Evolutionary conservation across 495 filamentous ascomycete species (phyloP).

Genomic region (Hypoxylon fuscum): DNA sequence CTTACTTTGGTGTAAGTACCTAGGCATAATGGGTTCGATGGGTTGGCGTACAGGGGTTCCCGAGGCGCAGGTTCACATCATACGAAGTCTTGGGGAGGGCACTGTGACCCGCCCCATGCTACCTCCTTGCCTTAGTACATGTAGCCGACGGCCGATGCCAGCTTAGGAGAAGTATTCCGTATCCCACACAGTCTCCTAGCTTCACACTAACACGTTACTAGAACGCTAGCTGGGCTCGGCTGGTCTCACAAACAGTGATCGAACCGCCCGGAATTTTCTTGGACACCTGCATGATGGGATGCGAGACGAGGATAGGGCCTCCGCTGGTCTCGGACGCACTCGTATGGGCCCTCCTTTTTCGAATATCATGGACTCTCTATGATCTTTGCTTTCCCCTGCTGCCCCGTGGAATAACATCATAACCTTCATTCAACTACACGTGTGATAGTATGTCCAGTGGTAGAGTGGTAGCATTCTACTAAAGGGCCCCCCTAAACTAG

Average conservation of each 20-base stretch:
- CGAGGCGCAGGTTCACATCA: conserved; percentile 34
- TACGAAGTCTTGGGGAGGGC: conserved; percentile 37
- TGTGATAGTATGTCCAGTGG: not conserved
- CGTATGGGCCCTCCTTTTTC: not conserved
- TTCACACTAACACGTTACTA: conserved; percentile 18
- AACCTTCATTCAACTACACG: conserved; percentile 15
- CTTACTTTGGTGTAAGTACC: conserved; percentile 16
- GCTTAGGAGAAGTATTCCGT: conserved; percentile 23
- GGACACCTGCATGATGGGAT: conserved; percentile 32
- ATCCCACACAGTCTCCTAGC: conserved; percentile 5
- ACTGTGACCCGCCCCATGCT: conserved; percentile 26
- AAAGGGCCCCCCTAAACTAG: too few relatives aligned
- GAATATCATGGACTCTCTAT: conserved; percentile 9
- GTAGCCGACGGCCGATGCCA: conserved; percentile 18
- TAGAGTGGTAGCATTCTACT: conserved; percentile 5
- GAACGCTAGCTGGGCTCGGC: not conserved
- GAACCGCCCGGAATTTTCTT: conserved; percentile 43
- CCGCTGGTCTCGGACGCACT: conserved; percentile 1
- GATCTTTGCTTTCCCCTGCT: not conserved
- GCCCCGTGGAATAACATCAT: not conserved
- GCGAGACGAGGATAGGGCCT: conserved; percentile 28
- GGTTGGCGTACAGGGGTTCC: conserved; percentile 29
- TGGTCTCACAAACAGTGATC: conserved; percentile 35
- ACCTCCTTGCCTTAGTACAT: not conserved
- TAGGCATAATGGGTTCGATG: not conserved